Evolutionary conservation across 768 basidiomycete species (phyloP).

Genomic region (Auricularia heimuer): DNA sequence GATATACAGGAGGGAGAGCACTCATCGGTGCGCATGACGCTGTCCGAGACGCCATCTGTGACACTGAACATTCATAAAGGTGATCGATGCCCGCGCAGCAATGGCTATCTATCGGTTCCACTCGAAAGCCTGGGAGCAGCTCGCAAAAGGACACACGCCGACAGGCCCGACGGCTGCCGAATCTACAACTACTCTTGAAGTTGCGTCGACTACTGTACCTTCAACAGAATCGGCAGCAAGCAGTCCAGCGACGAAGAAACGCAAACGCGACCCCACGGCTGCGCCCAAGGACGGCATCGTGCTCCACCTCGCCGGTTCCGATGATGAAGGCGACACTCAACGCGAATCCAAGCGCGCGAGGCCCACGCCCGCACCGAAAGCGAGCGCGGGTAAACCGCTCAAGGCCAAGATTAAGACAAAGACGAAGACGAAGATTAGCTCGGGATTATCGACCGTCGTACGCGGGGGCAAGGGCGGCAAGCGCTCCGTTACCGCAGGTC

Average conservation of each 20-base stretch:
- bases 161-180: background rate
- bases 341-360: background rate
- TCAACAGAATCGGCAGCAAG: background rate
- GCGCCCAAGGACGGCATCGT: background rate
- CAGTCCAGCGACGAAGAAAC: background rate
- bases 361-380: background rate
- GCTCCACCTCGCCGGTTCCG: background rate
- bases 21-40: slow-evolving; percentile 55
- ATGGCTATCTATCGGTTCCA: slow-evolving; percentile 88
- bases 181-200: background rate
- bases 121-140: slow-evolving; percentile 68
- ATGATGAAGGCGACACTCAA: background rate
- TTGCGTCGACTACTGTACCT: background rate
- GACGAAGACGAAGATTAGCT: background rate
- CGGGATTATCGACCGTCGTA: background rate
- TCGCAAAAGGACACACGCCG: background rate
- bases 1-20: slow-evolving; percentile 86
- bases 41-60: too few species aligned
- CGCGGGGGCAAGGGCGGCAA: background rate
- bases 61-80: slow-evolving; percentile 32
- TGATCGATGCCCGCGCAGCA: slow-evolving; percentile 86
- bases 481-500: background rate
- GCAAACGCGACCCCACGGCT: background rate
- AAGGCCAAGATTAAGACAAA: background rate
- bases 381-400: background rate